These are phyloP conservation scores for Fusarium pseudoanthophilum DNA, from an alignment of 2,329 filamentous ascomycete species.

Conservation along the genomic window DNA sequence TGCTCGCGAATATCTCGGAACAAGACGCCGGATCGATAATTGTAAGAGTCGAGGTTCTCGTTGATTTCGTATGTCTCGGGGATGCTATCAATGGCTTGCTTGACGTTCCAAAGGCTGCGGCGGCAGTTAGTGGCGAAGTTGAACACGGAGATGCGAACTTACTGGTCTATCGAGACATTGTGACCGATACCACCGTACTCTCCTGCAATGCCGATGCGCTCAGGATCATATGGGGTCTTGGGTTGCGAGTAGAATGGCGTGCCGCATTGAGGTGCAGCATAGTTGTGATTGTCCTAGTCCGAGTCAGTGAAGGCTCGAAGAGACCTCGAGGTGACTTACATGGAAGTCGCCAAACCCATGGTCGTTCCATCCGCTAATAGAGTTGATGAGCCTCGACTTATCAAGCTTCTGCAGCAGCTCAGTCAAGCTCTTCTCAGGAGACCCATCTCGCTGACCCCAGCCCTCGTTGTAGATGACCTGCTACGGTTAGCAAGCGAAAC, in stretches of 20 bases:
- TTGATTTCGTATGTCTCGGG: constrained; percentile 76
- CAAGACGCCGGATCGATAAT: constrained; percentile 71
- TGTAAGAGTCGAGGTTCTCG: constrained; percentile 67
- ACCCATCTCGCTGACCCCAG: constrained; percentile 23
- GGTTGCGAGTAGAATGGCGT: constrained; percentile 72
- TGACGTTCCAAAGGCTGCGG: constrained; percentile 71
- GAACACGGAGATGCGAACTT: fast-evolving
- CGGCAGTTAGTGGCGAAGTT: not conserved
- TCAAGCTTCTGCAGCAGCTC: constrained; percentile 67
- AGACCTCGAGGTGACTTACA: not conserved
- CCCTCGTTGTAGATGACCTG: constrained; percentile 34
- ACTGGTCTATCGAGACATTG: constrained; percentile 66
- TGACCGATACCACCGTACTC: constrained; percentile 78
- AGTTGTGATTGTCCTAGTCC: constrained; percentile 72
- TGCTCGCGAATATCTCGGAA: constrained; percentile 71
- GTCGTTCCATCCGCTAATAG: constrained; percentile 74
- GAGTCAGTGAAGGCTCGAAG: fast-evolving
- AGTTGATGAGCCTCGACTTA: constrained; percentile 71
- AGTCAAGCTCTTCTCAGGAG: constrained; percentile 64
- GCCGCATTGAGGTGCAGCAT: constrained; percentile 76
- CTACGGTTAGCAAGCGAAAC: not conserved
- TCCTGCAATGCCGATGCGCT: constrained; percentile 74
- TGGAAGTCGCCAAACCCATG: constrained; percentile 73
- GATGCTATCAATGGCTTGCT: constrained; percentile 67
- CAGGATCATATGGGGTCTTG: constrained; percentile 66